Percentiles rank a stretch among this genome's conserved stretches.
Evolutionary conservation across 2,329 filamentous ascomycete genomes (phyloP).

Genomic region (Xylaria sp.): DNA sequence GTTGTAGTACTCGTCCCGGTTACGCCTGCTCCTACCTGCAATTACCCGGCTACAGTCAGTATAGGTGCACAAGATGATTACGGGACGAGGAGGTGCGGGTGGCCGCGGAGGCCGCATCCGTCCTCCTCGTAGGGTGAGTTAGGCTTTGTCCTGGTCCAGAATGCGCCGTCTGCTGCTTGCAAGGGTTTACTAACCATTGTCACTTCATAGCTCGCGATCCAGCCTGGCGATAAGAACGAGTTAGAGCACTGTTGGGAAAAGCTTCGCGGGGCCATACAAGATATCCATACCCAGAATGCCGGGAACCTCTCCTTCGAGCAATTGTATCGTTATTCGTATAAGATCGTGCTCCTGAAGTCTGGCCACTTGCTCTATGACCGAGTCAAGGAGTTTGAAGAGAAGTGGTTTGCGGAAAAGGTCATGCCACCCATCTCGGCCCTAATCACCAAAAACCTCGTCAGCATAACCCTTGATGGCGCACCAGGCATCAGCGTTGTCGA

Average conservation of each 20-base stretch:
- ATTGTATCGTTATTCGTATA: constrained; percentile 92
- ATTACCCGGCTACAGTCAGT: neutral
- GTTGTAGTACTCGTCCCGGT: neutral
- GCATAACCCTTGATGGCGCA: constrained; percentile 66
- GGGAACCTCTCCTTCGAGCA: constrained; percentile 93
- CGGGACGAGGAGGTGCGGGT: constrained; percentile 47
- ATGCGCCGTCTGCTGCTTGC: neutral
- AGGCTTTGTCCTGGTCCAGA: neutral
- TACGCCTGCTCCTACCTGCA: neutral
- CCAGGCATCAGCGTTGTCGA: constrained; percentile 76
- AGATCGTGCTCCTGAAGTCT: constrained; percentile 89
- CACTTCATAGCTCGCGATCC: constrained; percentile 43
- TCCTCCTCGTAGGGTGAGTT: constrained; percentile 49
- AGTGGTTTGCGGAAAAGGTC: constrained; percentile 81
- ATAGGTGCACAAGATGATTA: constrained; percentile 46
- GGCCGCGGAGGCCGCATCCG: constrained; percentile 48
- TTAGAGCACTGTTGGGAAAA: constrained; percentile 88
- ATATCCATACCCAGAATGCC: constrained; percentile 93
- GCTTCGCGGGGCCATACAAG: constrained; percentile 78
- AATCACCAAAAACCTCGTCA: constrained; percentile 75
- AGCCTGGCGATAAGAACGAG: constrained; percentile 70
- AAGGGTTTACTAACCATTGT: constrained; percentile 29
- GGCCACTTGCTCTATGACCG: constrained; percentile 82
- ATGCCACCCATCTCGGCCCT: constrained; percentile 75
- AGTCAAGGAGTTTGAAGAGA: constrained; percentile 82